Percentiles rank a stretch among this genome's conserved stretches.
Evolutionary conservation across 495 filamentous ascomycete species (phyloP).

Genomic region (Penicillium lividum): DNA sequence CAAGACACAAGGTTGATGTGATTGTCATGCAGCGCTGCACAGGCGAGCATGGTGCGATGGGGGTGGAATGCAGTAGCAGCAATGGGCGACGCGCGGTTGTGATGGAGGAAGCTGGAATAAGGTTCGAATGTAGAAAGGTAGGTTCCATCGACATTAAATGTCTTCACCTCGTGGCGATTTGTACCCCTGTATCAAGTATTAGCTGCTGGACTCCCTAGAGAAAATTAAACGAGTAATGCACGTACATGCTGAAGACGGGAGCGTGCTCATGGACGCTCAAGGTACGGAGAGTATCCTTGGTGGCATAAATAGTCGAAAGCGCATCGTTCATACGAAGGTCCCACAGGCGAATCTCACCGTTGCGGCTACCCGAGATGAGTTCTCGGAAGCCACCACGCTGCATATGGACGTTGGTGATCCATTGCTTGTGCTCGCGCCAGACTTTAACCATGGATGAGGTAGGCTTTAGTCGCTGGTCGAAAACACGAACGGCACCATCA

Average conservation of each 20-base stretch:
- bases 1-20: conserved; percentile 50
- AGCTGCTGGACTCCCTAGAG: conserved; percentile 8
- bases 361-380: conserved; percentile 79
- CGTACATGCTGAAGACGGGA: conserved; percentile 94
- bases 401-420: conserved; percentile 96
- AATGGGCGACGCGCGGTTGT: conserved; percentile 75
- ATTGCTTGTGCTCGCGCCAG: conserved; percentile 93
- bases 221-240: conserved; percentile 14
- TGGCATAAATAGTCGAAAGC: conserved; percentile 70
- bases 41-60: conserved; percentile 88
- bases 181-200: conserved; percentile 64
- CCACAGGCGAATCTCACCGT: conserved; percentile 94
- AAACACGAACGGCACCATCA: conserved; percentile 93
- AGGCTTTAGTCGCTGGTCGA: conserved; percentile 81
- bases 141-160: conserved; percentile 82
- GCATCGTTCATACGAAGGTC: conserved; percentile 84
- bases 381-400: conserved; percentile 93
- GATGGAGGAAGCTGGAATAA: conserved; percentile 82
- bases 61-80: conserved; percentile 93
- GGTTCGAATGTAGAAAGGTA: conserved; percentile 81
- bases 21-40: conserved; percentile 59
- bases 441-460: conserved; percentile 87
- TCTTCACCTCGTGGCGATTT: conserved; percentile 81
- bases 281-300: conserved; percentile 76
- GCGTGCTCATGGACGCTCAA: conserved; percentile 95